Conservation (phyloP, 2,329 filamentous ascomycete species). For the Cladosporium sphaerospermum region DNA sequence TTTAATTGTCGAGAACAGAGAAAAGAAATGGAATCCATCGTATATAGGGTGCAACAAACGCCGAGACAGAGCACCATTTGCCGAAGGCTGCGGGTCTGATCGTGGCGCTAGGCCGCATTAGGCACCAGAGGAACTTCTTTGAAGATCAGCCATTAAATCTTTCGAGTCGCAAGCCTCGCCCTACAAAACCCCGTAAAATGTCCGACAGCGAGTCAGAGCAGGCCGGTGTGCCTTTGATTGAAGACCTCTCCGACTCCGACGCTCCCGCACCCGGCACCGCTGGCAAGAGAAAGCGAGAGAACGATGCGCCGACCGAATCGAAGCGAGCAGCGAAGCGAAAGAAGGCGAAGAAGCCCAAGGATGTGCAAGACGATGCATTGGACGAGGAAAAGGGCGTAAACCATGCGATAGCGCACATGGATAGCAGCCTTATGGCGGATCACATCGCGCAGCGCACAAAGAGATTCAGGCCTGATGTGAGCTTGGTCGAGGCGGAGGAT, state of each 20-base stretch:
- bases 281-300: slow-evolving; percentile 38
- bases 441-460: slow-evolving; percentile 74
- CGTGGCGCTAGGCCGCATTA: not conserved
- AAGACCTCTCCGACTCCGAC: slow-evolving; percentile 33
- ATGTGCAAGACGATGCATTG: slow-evolving; percentile 57
- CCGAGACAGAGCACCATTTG: too few relatives aligned
- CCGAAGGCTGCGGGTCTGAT: too few relatives aligned
- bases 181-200: slow-evolving; percentile 25
- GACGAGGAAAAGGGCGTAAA: slow-evolving; percentile 57
- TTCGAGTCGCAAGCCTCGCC: slow-evolving; percentile 11
- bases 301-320: slow-evolving; percentile 29
- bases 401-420: slow-evolving; percentile 73
- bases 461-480: slow-evolving; percentile 74
- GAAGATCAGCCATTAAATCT: slow-evolving; percentile 4
- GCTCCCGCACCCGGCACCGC: slow-evolving; percentile 22
- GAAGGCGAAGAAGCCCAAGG: slow-evolving; percentile 53
- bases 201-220: slow-evolving; percentile 38
- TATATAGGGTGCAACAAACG: too few relatives aligned
- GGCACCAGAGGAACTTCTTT: slow-evolving; percentile 5
- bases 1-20: too few relatives aligned
- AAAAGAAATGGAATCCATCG: too few relatives aligned
- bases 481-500: slow-evolving; percentile 76
- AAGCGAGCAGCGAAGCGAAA: slow-evolving; percentile 44
- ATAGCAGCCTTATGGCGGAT: slow-evolving; percentile 75
- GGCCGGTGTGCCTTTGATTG: slow-evolving; percentile 39